Conservation (phyloP, 2,329 filamentous ascomycete genomes). For the Penicillium sp. region DNA sequence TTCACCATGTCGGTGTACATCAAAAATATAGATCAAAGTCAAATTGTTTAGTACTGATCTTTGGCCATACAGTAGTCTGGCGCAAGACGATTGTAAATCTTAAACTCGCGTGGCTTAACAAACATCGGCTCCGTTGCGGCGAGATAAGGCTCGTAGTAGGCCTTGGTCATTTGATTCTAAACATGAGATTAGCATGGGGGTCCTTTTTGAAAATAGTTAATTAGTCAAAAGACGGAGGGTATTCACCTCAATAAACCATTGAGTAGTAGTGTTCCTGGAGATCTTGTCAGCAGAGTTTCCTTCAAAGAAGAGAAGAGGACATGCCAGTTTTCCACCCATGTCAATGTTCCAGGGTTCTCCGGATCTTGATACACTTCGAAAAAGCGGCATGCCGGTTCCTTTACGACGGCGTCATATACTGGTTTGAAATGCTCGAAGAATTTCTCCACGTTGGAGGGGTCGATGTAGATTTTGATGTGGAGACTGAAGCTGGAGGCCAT, state of each 20-base stretch:
- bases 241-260: slow-evolving; percentile 32
- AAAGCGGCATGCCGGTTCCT: slow-evolving; percentile 47
- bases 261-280: slow-evolving; percentile 23
- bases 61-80: slow-evolving; percentile 9
- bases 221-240: neutral
- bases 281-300: neutral
- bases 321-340: slow-evolving; percentile 46
- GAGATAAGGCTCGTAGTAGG: slow-evolving; percentile 45
- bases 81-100: slow-evolving; percentile 30
- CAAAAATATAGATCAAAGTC: no score
- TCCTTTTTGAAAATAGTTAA: neutral
- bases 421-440: slow-evolving; percentile 39
- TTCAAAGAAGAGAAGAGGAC: neutral
- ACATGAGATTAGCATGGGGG: neutral
- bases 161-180: slow-evolving; percentile 39
- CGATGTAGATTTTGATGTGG: slow-evolving; percentile 25
- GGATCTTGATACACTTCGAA: slow-evolving; percentile 44
- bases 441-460: slow-evolving; percentile 23
- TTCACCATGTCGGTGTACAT: no score
- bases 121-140: slow-evolving; percentile 42
- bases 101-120: slow-evolving; percentile 39
- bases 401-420: slow-evolving; percentile 42
- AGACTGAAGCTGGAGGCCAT: slow-evolving; percentile 11
- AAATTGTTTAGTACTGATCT: neutral
- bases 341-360: slow-evolving; percentile 39